Evolutionary conservation across 1,284 basidiomycete genomes (phyloP), one percentile per base, ranked within the genome.

Genomic region (Schizophyllum amplum): DNA sequence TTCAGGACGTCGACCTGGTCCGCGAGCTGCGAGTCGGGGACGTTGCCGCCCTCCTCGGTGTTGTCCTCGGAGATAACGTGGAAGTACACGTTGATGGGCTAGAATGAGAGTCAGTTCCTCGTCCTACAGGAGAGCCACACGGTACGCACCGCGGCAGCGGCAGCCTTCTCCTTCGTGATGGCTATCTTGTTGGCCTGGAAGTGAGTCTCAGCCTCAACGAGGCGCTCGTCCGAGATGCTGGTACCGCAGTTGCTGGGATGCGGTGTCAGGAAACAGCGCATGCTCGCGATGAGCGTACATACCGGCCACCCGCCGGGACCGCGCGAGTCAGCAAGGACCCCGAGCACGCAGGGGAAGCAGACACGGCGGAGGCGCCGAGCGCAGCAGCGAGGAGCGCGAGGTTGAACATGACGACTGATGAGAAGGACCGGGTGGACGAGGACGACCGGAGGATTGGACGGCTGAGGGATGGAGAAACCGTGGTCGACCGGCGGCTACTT

Each of bases 61-160:
- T 61, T 62, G 60, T 75, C 73, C 47, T 69, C 58, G 59, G 69
- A 70, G 59, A 80, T 69, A 58, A 78, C 71, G 58, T 79, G 73
- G 64, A 72, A 77, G 64, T 76, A 73, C 24, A 80, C 72, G 24
- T 50, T 50, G 11, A 50, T 50, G 20, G 33, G 33, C 33, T 42
- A n/a, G 33, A 2, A 42, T 2, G 33, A 42, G 33, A 17, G 33
- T 42, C 11, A 42, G 33, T 17, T 42, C 33, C 3, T 2, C 3
- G 3, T 4, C 33, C 7, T 9, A 42, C 33, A 17, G 17, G 17
- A 42, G 13, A 9, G 2, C 11, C 13, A 42, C 11, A 13, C 33
- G 7, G 13, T 42, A 42, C 33, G 33, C 20, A 22, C 48, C 15
- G 9, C 24, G 4, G 20, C 33, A 2, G 33, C 33, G 17, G 17